Evolutionary conservation across 306 rosid genomes (phyloP).

Genomic region (Pyrus communis): DNA sequence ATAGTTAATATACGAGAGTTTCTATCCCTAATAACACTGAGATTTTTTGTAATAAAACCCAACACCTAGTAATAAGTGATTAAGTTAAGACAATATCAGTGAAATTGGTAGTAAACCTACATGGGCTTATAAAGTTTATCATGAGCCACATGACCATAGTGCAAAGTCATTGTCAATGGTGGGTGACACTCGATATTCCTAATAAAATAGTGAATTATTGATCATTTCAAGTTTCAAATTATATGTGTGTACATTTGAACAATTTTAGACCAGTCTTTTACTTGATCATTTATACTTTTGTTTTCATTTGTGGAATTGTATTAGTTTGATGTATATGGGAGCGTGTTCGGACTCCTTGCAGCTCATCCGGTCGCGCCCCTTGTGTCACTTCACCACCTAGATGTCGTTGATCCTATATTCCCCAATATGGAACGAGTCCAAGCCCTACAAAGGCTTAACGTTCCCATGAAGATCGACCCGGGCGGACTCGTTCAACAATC

Average conservation of each 20-base stretch:
- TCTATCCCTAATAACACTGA: too few relatives aligned
- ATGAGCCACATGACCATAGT: neutral
- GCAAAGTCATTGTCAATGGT: neutral
- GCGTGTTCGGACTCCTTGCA: slow-evolving; percentile 60
- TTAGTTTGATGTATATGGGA: slow-evolving; percentile 71
- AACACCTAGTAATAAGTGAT: too few relatives aligned
- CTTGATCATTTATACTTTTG: neutral
- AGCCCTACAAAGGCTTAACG: slow-evolving; percentile 39
- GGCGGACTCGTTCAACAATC: slow-evolving; percentile 62
- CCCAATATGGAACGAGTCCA: slow-evolving; percentile 38
- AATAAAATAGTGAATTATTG: neutral
- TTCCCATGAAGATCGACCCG: slow-evolving; percentile 49
- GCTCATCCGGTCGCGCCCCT: slow-evolving; percentile 67
- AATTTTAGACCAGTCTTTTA: neutral
- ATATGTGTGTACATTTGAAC: neutral
- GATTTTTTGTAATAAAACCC: too few relatives aligned
- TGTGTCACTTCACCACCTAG: slow-evolving; percentile 72
- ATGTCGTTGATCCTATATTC: slow-evolving; percentile 61
- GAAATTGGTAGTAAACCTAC: too few relatives aligned
- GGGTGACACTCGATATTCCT: too few relatives aligned
- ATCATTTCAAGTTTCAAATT: neutral
- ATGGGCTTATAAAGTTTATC: too few relatives aligned
- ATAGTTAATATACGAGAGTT: too few relatives aligned
- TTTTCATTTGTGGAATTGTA: neutral
- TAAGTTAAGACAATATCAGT: too few relatives aligned